phyloP scores from a whole-genome alignment of 2,329 filamentous ascomycete species.

The Beauveria medogensis region DNA sequence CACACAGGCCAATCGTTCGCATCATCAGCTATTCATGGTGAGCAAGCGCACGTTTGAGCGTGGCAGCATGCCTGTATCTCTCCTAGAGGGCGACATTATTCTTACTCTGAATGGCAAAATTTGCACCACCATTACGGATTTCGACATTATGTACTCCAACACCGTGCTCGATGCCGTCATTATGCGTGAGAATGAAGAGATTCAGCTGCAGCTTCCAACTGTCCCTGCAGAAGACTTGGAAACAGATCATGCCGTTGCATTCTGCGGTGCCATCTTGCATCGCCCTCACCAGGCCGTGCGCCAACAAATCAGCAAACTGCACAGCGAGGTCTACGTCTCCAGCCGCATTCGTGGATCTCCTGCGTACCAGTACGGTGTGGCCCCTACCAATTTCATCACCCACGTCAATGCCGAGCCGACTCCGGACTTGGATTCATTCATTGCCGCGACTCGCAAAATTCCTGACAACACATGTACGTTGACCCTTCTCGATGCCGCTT shows the following conservation, averaged over 20 bases:
- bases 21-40: slow-evolving; percentile 97
- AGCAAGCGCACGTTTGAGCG: slow-evolving; percentile 74
- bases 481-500: not conserved
- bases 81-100: slow-evolving; percentile 87
- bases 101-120: slow-evolving; percentile 85
- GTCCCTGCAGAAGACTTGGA: slow-evolving; percentile 85
- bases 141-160: slow-evolving; percentile 94
- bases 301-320: slow-evolving; percentile 93
- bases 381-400: slow-evolving; percentile 95
- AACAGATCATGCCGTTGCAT: slow-evolving; percentile 83
- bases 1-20: slow-evolving; percentile 76
- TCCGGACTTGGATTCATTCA: slow-evolving; percentile 71
- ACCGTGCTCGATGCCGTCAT: slow-evolving; percentile 76
- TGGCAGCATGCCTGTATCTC: slow-evolving; percentile 39
- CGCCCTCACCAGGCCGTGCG: slow-evolving; percentile 91
- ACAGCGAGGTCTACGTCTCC: slow-evolving; percentile 93
- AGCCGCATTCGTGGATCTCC: slow-evolving; percentile 77
- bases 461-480: slow-evolving; percentile 82
- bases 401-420: slow-evolving; percentile 88
- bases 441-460: slow-evolving; percentile 75
- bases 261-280: slow-evolving; percentile 91
- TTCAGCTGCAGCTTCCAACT: slow-evolving; percentile 70
- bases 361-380: slow-evolving; percentile 81
- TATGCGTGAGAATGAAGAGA: slow-evolving; percentile 74
- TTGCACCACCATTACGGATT: slow-evolving; percentile 84